A percentile compares a stretch with the other conserved stretches of the same genome.
Evolutionary conservation across 768 basidiomycete genomes (phyloP).

Genomic region (Amanita brunnescens): DNA sequence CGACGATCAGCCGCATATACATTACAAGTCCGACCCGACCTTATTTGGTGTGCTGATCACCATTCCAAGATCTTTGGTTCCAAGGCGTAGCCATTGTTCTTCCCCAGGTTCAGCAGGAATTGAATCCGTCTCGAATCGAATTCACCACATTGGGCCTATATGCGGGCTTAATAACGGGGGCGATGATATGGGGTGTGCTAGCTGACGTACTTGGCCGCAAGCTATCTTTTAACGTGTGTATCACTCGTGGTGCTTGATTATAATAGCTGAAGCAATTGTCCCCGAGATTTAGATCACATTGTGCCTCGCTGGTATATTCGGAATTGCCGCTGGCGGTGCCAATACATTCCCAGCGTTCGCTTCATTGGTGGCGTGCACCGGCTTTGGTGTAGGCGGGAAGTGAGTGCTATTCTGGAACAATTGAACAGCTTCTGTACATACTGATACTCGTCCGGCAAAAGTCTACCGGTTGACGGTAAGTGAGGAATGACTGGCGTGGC

Average conservation of each 20-base stretch:
- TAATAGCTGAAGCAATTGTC: neutral
- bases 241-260: neutral
- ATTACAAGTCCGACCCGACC: neutral
- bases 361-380: constrained; percentile 36
- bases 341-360: constrained; percentile 38
- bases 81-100: constrained; percentile 40
- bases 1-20: neutral
- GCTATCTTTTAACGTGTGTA: constrained; percentile 30
- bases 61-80: constrained; percentile 30
- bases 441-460: constrained; percentile 13
- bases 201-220: constrained; percentile 42
- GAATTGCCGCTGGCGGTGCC: constrained; percentile 38
- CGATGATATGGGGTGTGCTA: constrained; percentile 38
- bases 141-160: constrained; percentile 39
- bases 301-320: constrained; percentile 37
- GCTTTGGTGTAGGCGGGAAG: constrained; percentile 46
- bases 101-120: constrained; percentile 32
- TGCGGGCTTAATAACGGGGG: constrained; percentile 40
- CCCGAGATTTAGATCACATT: constrained; percentile 17
- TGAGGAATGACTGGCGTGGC: neutral
- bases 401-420: no score
- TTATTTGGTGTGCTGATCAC: neutral
- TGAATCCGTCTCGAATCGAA: constrained; percentile 33
- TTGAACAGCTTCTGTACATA: neutral
- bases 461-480: constrained; percentile 40